These are phyloP conservation scores for Amyloporia xantha DNA, from an alignment of 768 basidiomycete genomes.

Conservation along the genomic window DNA sequence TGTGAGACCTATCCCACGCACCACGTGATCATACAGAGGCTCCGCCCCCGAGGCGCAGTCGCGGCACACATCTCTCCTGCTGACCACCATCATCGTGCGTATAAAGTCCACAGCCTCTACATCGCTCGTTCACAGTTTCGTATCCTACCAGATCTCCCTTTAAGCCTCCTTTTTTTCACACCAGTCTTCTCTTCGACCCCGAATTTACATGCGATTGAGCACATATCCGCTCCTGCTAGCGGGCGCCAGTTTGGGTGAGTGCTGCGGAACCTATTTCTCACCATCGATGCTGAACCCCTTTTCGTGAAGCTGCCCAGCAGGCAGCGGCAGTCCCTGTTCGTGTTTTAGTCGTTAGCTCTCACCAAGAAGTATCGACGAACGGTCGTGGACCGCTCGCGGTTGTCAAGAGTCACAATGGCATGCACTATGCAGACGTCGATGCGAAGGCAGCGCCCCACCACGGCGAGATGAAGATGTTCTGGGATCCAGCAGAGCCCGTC, in stretches of 20 bases:
- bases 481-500: not conserved
- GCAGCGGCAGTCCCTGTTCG: conserved; percentile 31
- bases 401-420: not conserved
- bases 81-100: not conserved
- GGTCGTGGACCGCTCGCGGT: not conserved
- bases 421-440: not conserved
- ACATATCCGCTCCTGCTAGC: not conserved
- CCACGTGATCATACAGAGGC: no score
- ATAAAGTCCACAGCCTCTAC: no score
- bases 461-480: conserved; percentile 1
- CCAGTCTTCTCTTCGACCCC: not conserved
- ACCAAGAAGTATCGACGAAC: conserved; percentile 25
- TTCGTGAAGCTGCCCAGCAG: conserved; percentile 18
- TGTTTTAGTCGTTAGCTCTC: conserved; percentile 35
- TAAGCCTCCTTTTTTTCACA: not conserved
- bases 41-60: not conserved
- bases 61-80: not conserved
- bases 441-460: not conserved
- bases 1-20: no score
- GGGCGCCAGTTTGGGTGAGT: conserved; percentile 14
- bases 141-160: not conserved
- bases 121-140: no score
- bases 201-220: not conserved
- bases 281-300: not conserved
- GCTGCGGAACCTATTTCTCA: not conserved